Percentiles rank a stretch among this genome's conserved stretches.
Evolutionary conservation across 2,329 filamentous ascomycete species (phyloP).

Genomic region (Penicillium sp.): DNA sequence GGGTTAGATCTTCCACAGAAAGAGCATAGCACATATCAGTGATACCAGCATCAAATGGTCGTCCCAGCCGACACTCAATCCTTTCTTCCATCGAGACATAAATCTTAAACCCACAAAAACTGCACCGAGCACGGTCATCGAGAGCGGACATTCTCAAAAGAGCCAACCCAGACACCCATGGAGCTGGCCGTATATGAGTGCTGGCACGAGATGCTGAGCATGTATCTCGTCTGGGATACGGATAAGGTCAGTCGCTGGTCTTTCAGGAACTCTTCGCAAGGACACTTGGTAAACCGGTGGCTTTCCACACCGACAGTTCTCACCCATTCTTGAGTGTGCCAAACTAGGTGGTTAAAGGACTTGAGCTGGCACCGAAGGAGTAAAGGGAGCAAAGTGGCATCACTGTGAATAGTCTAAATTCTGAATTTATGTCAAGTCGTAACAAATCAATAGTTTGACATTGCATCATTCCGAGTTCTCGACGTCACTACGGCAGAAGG

Average conservation of each 20-base stretch:
- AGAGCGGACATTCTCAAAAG: not conserved
- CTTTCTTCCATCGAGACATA: conserved; percentile 8
- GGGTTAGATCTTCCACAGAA: not conserved
- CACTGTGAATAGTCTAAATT: not conserved
- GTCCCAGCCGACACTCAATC: conserved; percentile 1
- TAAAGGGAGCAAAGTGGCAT: conserved; percentile 11
- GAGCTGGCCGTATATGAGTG: conserved; percentile 26
- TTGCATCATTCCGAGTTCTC: conserved; percentile 19
- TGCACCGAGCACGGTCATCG: conserved; percentile 9
- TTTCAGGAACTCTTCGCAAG: conserved; percentile 32
- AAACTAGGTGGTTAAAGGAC: conserved; percentile 32
- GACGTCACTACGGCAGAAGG: conserved; percentile 21
- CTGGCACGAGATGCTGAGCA: conserved; percentile 33
- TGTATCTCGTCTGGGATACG: conserved; percentile 35
- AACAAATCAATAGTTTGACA: not conserved
- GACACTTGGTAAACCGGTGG: conserved; percentile 26
- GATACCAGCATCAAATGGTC: conserved; percentile 11
- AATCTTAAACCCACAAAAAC: conserved; percentile 12
- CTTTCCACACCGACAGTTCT: conserved; percentile 31
- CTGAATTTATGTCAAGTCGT: no score
- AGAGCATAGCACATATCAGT: conserved; percentile 1
- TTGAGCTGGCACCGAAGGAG: conserved; percentile 27
- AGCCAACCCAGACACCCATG: conserved; percentile 20
- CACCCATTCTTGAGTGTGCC: conserved; percentile 42
- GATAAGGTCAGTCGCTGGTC: conserved; percentile 29